Conservation (phyloP, 371 early-diverging fungal genomes). For the Mucor irregularis region DNA sequence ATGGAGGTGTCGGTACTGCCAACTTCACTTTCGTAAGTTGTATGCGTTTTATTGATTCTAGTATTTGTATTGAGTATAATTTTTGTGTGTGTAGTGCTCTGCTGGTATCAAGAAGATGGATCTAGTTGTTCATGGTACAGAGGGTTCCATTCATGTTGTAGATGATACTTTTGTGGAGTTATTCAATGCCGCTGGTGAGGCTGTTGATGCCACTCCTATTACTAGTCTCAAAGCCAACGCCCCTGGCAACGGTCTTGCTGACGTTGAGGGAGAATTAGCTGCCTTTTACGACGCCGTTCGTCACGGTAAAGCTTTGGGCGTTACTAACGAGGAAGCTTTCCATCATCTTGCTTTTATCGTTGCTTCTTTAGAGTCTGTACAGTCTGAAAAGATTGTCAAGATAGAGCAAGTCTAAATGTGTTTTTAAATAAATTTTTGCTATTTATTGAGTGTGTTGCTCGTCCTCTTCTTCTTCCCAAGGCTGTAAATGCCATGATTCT, state of each 20-base stretch:
- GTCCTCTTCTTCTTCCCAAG: conserved; percentile 7
- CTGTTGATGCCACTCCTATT: conserved; percentile 10
- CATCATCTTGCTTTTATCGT: conserved; percentile 50
- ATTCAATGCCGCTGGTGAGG: conserved; percentile 28
- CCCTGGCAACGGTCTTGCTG: conserved; percentile 30
- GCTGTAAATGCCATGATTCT: conserved; percentile 5
- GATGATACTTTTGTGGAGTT: conserved; percentile 31
- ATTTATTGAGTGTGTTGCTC: background rate
- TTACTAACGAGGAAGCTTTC: conserved; percentile 42
- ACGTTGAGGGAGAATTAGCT: conserved; percentile 49
- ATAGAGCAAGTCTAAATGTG: conserved; percentile 15
- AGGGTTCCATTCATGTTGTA: conserved; percentile 38
- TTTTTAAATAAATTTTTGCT: background rate
- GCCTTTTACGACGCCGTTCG: conserved; percentile 39
- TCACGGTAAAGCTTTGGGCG: conserved; percentile 24
- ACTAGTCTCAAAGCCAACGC: conserved; percentile 18
- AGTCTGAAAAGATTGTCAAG: conserved; percentile 29
- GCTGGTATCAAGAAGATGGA: conserved; percentile 35
- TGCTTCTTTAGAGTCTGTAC: conserved; percentile 43
- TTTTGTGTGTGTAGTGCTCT: conserved; percentile 32
- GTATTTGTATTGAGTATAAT: background rate
- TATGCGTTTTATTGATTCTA: too few species aligned
- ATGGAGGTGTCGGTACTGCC: conserved; percentile 41
- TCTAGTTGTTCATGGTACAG: conserved; percentile 44
- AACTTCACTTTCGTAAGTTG: conserved; percentile 55